phyloP scores from a whole-genome alignment of 495 filamentous ascomycete species.

The Pyrenopolyporus hunteri region DNA sequence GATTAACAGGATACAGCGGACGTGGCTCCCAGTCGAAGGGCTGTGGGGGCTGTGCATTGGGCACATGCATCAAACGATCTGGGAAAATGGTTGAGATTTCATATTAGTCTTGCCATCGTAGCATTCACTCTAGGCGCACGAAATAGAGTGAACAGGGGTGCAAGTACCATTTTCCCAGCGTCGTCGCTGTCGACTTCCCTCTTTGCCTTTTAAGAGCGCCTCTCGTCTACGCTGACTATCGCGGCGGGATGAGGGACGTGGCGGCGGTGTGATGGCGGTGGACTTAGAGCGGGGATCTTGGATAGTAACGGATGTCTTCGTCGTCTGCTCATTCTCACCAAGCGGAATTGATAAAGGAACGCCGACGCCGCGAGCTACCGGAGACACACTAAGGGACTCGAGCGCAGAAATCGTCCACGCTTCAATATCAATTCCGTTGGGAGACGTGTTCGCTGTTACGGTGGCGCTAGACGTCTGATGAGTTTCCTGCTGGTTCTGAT shows the following conservation, averaged over 20 bases:
- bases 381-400: slow-evolving; percentile 55
- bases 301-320: slow-evolving; percentile 35
- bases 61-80: slow-evolving; percentile 89
- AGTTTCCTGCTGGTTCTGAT: slow-evolving; percentile 14
- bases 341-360: slow-evolving; percentile 56
- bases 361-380: slow-evolving; percentile 51
- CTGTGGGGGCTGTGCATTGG: slow-evolving; percentile 80
- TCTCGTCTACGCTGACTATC: slow-evolving; percentile 65
- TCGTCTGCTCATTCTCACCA: slow-evolving; percentile 40
- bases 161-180: slow-evolving; percentile 92
- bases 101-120: slow-evolving; percentile 21
- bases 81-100: slow-evolving; percentile 12
- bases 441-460: slow-evolving; percentile 3
- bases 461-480: slow-evolving; percentile 1
- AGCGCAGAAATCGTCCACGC: slow-evolving; percentile 57
- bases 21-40: slow-evolving; percentile 79
- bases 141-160: not conserved
- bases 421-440: slow-evolving; percentile 50
- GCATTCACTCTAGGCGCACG: not conserved
- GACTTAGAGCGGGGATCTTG: slow-evolving; percentile 37
- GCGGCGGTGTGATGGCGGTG: slow-evolving; percentile 41
- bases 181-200: slow-evolving; percentile 84
- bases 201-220: slow-evolving; percentile 84
- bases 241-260: slow-evolving; percentile 46
- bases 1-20: slow-evolving; percentile 76